Evolutionary conservation across 805 yeast species (phyloP), one percentile per base, ranked within the genome.

Genomic region (Yamadazyma kitorensis): DNA sequence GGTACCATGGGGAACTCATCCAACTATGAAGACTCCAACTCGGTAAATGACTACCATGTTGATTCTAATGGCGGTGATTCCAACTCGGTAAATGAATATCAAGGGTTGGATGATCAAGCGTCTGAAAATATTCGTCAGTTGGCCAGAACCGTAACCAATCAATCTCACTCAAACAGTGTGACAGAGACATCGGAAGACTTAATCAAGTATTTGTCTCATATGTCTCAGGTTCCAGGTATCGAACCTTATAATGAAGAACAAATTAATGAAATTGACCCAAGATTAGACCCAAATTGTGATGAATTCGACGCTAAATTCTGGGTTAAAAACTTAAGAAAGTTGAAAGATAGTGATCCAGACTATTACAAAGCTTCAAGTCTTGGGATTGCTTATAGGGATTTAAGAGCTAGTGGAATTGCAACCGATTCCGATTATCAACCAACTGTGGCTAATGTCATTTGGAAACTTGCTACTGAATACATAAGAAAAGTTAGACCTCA

Each of bases 351-450:
- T 3, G 81, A 80, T 44, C 74, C 74, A 0, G 82, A 77, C n/a
- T 74, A 73, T 54, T 79, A 72, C 52, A 76, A 71, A 50, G 80
- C 79, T 14, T 64, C 74, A 24, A 59, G 71, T 11, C 54, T 79
- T 40, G 81, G 82, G 15, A 54, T 80, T 40, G 72, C 73, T 6
- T 77, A 74, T 66, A 66, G 65, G 36, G 55, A 77, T 47, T 56
- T 79, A 45, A 51, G 78, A 32, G 82, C 81, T 2, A 64, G 55
- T 41, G 86, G 85, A 51, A 63, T 74, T 34, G 79, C 83, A 2
- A 65, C 80, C 3, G 84, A 77, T 52, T 72, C 80, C 6, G 81
- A 79, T 48, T 80, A 72, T 54, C 84, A 78, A 53, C 61, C 76
- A 5, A 78, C 79, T 3, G 72, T 75, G 3, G 45, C 64, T 20